Evolutionary conservation across 208 protist genomes (phyloP).

Genomic region (Porcisia deanei): DNA sequence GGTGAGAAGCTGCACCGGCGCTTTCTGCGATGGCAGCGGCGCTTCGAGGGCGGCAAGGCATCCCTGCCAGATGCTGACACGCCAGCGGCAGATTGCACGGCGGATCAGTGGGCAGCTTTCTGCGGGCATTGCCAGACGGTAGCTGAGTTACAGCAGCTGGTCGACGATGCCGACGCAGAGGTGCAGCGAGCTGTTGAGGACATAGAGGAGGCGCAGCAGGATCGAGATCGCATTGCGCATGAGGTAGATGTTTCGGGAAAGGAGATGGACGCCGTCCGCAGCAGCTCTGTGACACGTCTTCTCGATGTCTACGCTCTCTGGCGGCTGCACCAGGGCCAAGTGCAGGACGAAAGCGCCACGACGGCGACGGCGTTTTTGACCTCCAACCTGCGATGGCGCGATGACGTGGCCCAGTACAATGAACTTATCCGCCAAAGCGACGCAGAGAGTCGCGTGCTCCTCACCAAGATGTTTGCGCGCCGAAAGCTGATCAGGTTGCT

Average conservation of each 20-base stretch:
- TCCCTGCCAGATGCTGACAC: slow-evolving; percentile 26
- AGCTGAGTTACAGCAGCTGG: slow-evolving; percentile 33
- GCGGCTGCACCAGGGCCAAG: slow-evolving; percentile 90
- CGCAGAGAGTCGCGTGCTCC: slow-evolving; percentile 67
- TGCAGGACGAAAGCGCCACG: slow-evolving; percentile 89
- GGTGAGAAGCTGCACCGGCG: slow-evolving; percentile 77
- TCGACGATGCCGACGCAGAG: slow-evolving; percentile 30
- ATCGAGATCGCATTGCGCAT: slow-evolving; percentile 22
- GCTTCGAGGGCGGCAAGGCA: slow-evolving; percentile 60
- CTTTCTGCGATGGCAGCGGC: slow-evolving; percentile 66
- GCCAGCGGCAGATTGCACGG: slow-evolving; percentile 40
- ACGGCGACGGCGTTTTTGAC: slow-evolving; percentile 81
- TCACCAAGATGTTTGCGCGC: slow-evolving; percentile 80
- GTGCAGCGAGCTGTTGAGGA: slow-evolving; percentile 28
- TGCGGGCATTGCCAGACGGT: slow-evolving; percentile 53
- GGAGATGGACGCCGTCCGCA: slow-evolving; percentile 24
- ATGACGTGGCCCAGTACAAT: slow-evolving; percentile 82
- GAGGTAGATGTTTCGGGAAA: slow-evolving; percentile 31
- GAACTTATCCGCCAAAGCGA: slow-evolving; percentile 77
- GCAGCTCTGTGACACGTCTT: slow-evolving; percentile 33
- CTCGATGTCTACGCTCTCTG: slow-evolving; percentile 80
- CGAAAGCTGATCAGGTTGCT: slow-evolving; percentile 79
- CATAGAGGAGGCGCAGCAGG: slow-evolving; percentile 29
- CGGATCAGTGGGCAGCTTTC: slow-evolving; percentile 60
- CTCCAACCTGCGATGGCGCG: slow-evolving; percentile 73